Conservation (phyloP, 73 alveolate species). For the Tetrahymena borealis region DNA sequence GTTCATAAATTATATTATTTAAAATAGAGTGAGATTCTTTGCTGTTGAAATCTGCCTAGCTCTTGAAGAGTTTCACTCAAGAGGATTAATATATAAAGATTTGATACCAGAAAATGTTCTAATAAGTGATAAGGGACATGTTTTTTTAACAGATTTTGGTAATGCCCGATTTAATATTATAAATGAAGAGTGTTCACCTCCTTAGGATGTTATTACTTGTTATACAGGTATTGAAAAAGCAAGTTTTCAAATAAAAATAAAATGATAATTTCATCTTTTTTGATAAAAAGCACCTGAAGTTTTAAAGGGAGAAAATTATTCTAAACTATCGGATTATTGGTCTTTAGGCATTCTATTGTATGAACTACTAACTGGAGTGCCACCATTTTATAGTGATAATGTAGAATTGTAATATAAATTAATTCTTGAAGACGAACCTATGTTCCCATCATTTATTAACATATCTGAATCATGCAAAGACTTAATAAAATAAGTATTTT, state of each 20-base stretch:
- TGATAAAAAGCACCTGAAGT: constrained; percentile 92
- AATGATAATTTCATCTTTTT: constrained; percentile 49
- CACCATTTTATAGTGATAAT: constrained; percentile 40
- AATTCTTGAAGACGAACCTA: background rate
- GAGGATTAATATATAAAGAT: background rate
- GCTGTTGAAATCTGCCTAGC: constrained; percentile 8
- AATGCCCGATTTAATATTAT: background rate
- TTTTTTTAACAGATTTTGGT: background rate
- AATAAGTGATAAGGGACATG: background rate
- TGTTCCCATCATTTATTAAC: background rate
- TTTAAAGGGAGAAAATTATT: constrained; percentile 76
- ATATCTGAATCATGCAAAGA: background rate
- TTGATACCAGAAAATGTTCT: constrained; percentile 6
- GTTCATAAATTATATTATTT: background rate
- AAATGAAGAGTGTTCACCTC: background rate
- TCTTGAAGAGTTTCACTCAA: background rate
- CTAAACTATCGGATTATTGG: constrained; percentile 66
- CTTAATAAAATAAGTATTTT: background rate
- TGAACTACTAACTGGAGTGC: constrained; percentile 43
- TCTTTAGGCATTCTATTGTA: constrained; percentile 41
- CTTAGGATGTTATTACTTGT: background rate
- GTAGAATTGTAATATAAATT: background rate
- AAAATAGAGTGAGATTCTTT: background rate
- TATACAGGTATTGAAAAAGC: background rate
- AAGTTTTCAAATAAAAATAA: background rate